These are phyloP conservation scores for Zygosaccharomyces sapae DNA, from an alignment of 1,139 yeast species.

Conservation along the genomic window DNA sequence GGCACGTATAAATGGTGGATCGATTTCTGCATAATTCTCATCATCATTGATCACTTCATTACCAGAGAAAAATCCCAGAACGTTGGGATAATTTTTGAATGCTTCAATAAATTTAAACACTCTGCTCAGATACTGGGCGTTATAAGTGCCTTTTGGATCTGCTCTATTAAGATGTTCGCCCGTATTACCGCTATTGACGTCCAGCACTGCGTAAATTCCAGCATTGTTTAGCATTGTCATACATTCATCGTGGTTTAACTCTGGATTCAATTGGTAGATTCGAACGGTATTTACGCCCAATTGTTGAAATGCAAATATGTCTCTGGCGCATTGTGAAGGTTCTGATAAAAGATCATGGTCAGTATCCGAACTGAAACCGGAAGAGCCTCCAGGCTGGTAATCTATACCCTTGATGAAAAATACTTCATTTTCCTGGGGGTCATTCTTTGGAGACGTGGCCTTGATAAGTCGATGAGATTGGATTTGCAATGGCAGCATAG, in stretches of 20 bases:
- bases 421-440: constrained; percentile 44
- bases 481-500: constrained; percentile 46
- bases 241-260: constrained; percentile 77
- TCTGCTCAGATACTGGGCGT: constrained; percentile 59
- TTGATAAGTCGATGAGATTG: constrained; percentile 48
- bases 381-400: constrained; percentile 72
- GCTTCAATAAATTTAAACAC: constrained; percentile 81
- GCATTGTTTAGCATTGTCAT: constrained; percentile 82
- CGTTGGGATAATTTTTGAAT: constrained; percentile 75
- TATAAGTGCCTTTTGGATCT: constrained; percentile 68
- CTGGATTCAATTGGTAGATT: constrained; percentile 72
- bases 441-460: constrained; percentile 37
- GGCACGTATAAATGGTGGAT: constrained; percentile 76
- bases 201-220: constrained; percentile 82
- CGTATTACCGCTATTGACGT: constrained; percentile 72
- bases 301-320: constrained; percentile 70
- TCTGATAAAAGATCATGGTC: constrained; percentile 68
- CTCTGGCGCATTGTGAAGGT: constrained; percentile 69
- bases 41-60: constrained; percentile 87
- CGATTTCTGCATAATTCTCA: constrained; percentile 53
- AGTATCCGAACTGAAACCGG: constrained; percentile 44
- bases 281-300: constrained; percentile 71
- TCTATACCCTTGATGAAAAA: constrained; percentile 59
- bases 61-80: constrained; percentile 89
- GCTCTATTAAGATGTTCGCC: constrained; percentile 69